Evolutionary conservation across 2,329 filamentous ascomycete genomes (phyloP).

Genomic region (Cercospora sp.): DNA sequence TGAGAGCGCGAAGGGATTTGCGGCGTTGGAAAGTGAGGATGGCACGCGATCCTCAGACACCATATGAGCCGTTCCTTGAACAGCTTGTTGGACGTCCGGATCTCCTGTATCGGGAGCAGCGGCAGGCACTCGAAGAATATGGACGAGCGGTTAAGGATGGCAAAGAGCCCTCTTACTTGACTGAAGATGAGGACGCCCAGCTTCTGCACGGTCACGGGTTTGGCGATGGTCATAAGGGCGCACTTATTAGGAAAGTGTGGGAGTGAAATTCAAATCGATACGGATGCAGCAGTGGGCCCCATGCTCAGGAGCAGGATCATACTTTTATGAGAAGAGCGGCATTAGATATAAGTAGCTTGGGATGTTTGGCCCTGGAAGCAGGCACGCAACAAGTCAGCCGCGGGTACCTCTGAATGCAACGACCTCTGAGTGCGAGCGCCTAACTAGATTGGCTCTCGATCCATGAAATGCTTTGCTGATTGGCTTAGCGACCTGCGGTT

Average conservation of each 20-base stretch:
- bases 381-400: not conserved
- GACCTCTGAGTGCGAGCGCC: too few species aligned
- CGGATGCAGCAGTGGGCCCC: not conserved
- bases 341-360: not conserved
- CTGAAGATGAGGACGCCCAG: not conserved
- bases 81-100: conserved; percentile 34
- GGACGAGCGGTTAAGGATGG: conserved; percentile 20
- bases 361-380: not conserved
- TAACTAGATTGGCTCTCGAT: too few species aligned
- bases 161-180: not conserved
- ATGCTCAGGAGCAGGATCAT: not conserved
- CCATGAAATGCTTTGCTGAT: too few species aligned
- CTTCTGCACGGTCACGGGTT: conserved; percentile 3
- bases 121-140: conserved; percentile 30
- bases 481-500: too few species aligned
- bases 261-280: not conserved
- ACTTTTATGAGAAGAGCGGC: not conserved
- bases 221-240: not conserved
- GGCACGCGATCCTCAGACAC: not conserved
- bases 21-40: not conserved
- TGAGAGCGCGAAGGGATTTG: not conserved
- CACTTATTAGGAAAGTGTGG: not conserved
- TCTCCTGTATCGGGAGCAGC: conserved; percentile 27
- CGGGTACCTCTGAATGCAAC: too few species aligned
- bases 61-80: conserved; percentile 22